Conservation (phyloP, 768 basidiomycete genomes). For the Serendipita vermifera region DNA sequence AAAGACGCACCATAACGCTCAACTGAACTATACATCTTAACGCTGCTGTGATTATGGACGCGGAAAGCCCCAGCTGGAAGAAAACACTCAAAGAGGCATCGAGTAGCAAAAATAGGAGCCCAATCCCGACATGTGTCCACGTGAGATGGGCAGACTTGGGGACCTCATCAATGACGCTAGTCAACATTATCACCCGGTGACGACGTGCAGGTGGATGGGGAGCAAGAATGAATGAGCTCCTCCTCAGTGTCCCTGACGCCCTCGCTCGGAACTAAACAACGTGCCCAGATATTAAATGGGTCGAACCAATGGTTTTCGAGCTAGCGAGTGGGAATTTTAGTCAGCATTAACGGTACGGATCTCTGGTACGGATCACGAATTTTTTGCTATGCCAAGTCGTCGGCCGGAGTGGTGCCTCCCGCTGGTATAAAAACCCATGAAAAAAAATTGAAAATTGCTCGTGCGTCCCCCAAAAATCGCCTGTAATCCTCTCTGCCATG, state of each 20-base stretch:
- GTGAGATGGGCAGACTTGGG: conserved; percentile 27
- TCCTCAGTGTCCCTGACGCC: too few relatives aligned
- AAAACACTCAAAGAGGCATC: conserved; percentile 51
- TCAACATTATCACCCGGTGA: too few relatives aligned
- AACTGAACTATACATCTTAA: conserved; percentile 68
- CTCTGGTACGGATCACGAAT: too few relatives aligned
- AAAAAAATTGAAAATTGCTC: not conserved
- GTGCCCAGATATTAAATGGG: too few relatives aligned
- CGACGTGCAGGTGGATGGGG: too few relatives aligned
- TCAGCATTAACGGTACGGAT: too few relatives aligned
- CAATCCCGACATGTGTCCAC: conserved; percentile 68
- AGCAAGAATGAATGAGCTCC: too few relatives aligned
- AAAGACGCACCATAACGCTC: conserved; percentile 42
- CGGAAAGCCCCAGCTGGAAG: conserved; percentile 56
- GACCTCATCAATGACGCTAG: too few relatives aligned
- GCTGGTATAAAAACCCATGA: not conserved
- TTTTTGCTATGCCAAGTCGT: too few relatives aligned
- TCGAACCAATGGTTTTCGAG: too few relatives aligned
- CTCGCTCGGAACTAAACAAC: too few relatives aligned
- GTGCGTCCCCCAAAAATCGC: not conserved
- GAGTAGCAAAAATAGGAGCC: conserved; percentile 61
- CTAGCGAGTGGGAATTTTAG: too few relatives aligned
- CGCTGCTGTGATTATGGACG: conserved; percentile 54
- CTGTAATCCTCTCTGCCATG: not conserved
- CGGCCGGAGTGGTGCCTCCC: not conserved